Evolutionary conservation across 768 basidiomycete species (phyloP).

Genomic region (Suillus tomentosus): DNA sequence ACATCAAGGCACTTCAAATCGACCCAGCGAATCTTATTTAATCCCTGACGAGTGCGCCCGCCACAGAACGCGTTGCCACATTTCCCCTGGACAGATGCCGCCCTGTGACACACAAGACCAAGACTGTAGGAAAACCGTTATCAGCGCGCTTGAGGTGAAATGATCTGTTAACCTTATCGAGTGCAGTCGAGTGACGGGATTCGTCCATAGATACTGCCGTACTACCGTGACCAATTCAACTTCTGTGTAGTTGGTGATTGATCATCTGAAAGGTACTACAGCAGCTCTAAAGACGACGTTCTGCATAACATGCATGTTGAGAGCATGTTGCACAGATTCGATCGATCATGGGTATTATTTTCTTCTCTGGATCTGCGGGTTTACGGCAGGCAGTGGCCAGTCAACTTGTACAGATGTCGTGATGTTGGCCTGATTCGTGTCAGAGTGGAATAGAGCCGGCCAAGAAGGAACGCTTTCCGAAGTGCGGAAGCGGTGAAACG

Average conservation of each 20-base stretch:
- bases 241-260: neutral
- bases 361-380: slow-evolving; percentile 4
- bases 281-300: neutral
- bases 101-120: neutral
- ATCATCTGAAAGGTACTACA: slow-evolving; percentile 6
- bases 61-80: neutral
- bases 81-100: neutral
- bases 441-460: slow-evolving; percentile 13
- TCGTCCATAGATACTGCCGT: neutral
- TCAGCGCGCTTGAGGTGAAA: slow-evolving; percentile 1
- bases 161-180: neutral
- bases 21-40: slow-evolving; percentile 1
- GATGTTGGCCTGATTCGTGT: slow-evolving; percentile 14
- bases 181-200: neutral
- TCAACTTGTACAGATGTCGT: slow-evolving; percentile 2
- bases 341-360: slow-evolving; percentile 9
- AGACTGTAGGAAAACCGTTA: neutral
- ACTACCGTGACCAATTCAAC: neutral
- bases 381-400: slow-evolving; percentile 1
- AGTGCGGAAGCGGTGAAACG: slow-evolving; percentile 4
- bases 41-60: neutral
- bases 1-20: slow-evolving; percentile 1
- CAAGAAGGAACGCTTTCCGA: slow-evolving; percentile 9
- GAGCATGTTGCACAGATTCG: slow-evolving; percentile 6
- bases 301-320: neutral